A percentile compares a stretch with the other conserved stretches of the same genome.
These are phyloP conservation scores for Toxoplasma gondii DNA, from an alignment of 169 alveolate species.

Conservation along the genomic window DNA sequence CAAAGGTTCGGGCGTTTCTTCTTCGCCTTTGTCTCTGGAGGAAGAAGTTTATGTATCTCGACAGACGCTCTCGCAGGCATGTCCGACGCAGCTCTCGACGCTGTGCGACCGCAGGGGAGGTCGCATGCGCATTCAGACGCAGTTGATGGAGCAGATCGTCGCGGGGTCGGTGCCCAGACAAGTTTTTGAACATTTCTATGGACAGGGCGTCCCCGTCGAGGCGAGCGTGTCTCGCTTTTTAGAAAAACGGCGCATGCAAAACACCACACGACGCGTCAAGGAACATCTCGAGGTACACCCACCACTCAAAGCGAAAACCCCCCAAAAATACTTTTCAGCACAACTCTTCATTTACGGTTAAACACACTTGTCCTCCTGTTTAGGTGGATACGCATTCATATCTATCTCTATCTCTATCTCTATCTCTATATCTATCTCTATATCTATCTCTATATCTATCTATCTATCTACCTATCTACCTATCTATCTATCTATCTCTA, in stretches of 20 bases:
- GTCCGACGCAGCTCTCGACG: constrained; percentile 16
- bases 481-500: not conserved
- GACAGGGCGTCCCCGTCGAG: constrained; percentile 36
- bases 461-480: too few relatives aligned
- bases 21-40: not conserved
- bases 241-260: constrained; percentile 53
- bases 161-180: constrained; percentile 9
- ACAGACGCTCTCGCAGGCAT: constrained; percentile 36
- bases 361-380: not conserved
- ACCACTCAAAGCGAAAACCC: too few relatives aligned
- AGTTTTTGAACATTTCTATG: constrained; percentile 44
- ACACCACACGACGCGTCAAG: constrained; percentile 44
- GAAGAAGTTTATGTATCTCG: constrained; percentile 49
- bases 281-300: constrained; percentile 52
- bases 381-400: not conserved
- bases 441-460: too few relatives aligned
- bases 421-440: too few relatives aligned
- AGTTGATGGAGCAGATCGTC: constrained; percentile 45
- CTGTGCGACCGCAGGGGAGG: not conserved
- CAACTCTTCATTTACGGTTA: not conserved
- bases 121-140: constrained; percentile 34
- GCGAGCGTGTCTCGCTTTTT: constrained; percentile 9
- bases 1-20: not conserved
- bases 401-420: too few relatives aligned
- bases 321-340: not conserved